These are phyloP conservation scores for Candida vartiovaarae DNA, from an alignment of 805 yeast species.

Conservation along the genomic window DNA sequence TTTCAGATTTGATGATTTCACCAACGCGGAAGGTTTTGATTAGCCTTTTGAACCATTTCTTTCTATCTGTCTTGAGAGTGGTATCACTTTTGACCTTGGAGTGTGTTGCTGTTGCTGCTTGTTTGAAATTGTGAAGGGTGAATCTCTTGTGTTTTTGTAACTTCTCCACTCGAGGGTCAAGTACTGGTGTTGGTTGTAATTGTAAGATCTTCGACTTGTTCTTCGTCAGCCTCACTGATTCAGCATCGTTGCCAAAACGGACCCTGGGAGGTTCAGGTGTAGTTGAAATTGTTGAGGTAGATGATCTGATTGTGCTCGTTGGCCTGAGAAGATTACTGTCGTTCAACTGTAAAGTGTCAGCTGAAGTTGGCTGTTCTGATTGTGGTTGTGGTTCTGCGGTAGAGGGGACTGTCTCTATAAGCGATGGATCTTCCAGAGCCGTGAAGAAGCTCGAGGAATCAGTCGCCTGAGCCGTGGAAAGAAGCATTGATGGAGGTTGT, in stretches of 20 bases:
- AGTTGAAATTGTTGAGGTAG: too few species aligned
- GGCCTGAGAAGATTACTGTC: too few species aligned
- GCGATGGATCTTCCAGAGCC: not conserved
- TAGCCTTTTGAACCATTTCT: constrained; percentile 21
- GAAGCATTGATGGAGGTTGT: too few species aligned
- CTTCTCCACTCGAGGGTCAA: not conserved
- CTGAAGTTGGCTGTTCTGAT: too few species aligned
- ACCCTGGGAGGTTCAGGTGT: too few species aligned
- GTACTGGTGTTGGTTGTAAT: constrained; percentile 1
- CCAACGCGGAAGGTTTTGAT: constrained; percentile 39
- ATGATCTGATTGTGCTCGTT: too few species aligned
- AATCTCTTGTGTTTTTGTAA: constrained; percentile 14
- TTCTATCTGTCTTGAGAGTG: constrained; percentile 9
- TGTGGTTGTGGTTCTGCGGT: too few species aligned
- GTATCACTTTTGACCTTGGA: constrained; percentile 5
- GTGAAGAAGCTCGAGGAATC: not conserved
- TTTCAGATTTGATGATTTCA: constrained; percentile 57
- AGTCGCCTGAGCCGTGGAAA: too few species aligned
- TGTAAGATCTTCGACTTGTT: not conserved
- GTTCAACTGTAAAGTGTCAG: too few species aligned
- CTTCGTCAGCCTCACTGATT: too few species aligned
- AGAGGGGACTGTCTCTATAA: too few species aligned
- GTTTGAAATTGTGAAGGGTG: constrained; percentile 19
- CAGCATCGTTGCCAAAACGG: too few species aligned
- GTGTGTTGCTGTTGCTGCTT: constrained; percentile 19